These are phyloP conservation scores for Prunella vulgaris DNA, from an alignment of 257 asterid species.

Conservation along the genomic window DNA sequence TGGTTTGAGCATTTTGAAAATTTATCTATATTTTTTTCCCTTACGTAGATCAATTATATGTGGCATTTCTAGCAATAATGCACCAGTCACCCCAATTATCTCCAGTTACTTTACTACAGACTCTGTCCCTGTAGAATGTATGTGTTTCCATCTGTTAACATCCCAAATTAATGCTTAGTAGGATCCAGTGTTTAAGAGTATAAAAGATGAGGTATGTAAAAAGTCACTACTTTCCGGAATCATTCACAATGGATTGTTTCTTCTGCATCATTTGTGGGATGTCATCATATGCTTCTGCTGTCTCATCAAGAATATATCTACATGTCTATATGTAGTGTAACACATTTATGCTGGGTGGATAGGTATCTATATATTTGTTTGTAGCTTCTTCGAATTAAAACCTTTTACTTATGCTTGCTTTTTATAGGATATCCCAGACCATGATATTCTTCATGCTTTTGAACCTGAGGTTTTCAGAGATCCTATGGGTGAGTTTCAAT, in stretches of 20 bases:
- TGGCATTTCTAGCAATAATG: not conserved
- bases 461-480: slow-evolving; percentile 51
- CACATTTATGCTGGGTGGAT: not conserved
- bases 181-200: not conserved
- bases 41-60: not conserved
- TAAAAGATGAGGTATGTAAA: not conserved
- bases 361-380: not conserved
- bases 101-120: not conserved
- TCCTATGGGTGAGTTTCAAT: slow-evolving; percentile 48
- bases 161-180: not conserved
- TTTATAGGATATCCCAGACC: slow-evolving; percentile 39
- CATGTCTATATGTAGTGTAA: not conserved
- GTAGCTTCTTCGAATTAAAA: not conserved
- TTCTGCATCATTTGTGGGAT: not conserved
- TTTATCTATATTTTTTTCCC: not conserved
- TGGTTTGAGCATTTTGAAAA: not conserved
- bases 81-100: slow-evolving; percentile 8
- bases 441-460: slow-evolving; percentile 61
- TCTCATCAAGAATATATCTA: not conserved
- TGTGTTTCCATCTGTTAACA: not conserved
- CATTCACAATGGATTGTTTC: not conserved
- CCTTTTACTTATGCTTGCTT: not conserved
- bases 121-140: not conserved
- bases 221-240: not conserved
- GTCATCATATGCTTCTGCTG: not conserved